Evolutionary conservation across 2,329 filamentous ascomycete species (phyloP), one percentile per base, ranked within the genome.

Genomic region (Ophiostoma montium): DNA sequence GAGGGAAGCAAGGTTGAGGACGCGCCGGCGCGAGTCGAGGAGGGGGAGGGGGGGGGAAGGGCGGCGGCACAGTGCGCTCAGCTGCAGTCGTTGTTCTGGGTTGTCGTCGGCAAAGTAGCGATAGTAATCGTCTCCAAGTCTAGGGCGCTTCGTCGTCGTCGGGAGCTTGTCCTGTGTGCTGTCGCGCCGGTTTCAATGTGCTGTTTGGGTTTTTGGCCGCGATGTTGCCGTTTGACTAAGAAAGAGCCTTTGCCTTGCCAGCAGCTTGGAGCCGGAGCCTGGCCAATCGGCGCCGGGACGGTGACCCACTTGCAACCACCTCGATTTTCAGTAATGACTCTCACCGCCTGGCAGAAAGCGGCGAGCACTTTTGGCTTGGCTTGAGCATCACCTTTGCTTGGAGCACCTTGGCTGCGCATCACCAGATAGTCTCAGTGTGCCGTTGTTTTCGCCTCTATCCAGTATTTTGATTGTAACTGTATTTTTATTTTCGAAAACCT

Each of bases 331-430:
- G 50, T 42, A 44, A 35, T 39, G 5, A 13, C 6, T 8, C 11
- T 43, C 51, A 52, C 51, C 48, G 51, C 51, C 51, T 33, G 51
- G 51, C 51, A 52, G 45, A 52, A 52, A n/a, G n/a, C n/a, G n/a
- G n/a, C n/a, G n/a, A n/a, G n/a, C n/a, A n/a, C n/a, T n/a, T n/a
- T n/a, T n/a, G n/a, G n/a, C n/a, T n/a, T n/a, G n/a, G n/a, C n/a
- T n/a, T n/a, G n/a, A n/a, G 23, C 23, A 27, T 27, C 8, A 8
- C 23, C 23, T 5, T 27, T 27, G 23, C n/a, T n/a, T n/a, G n/a
- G n/a, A n/a, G n/a, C n/a, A n/a, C n/a, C n/a, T n/a, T n/a, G n/a
- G n/a, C n/a, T n/a, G n/a, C n/a, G n/a, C n/a, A n/a, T n/a, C n/a
- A n/a, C n/a, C n/a, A n/a, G n/a, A n/a, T n/a, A n/a, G n/a, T n/a